Base-by-base conservation (phyloP, 2,329 filamentous ascomycete species). In the Atkinsonella hypoxylon region DNA sequence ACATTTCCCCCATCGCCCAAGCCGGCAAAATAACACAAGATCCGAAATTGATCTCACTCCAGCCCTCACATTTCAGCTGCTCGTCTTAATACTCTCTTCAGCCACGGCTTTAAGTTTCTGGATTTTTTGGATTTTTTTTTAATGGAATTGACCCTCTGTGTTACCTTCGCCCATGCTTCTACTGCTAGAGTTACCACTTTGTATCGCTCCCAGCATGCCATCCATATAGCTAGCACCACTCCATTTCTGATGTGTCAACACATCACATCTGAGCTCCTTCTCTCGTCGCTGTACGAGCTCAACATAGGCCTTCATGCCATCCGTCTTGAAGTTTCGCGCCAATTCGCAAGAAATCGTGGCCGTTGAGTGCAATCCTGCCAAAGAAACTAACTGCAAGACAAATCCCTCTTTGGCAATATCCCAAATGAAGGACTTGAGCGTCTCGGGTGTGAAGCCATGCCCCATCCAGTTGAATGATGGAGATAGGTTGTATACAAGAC, bases 381-480 rank as follows among this genome's bases (percentile, higher is more conserved):
- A 71, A 15, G 79, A 83, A 53, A 85, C 78, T 30, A 85, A 73
- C 70, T 85, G 82, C 59, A 85, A 68, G 10, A 81, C 81, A 63
- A 83, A 91, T 53, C 91, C 91, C 60, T 96, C 86, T 64, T 83
- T 82, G 9, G 90, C 93, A 57, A 98, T 81, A 66, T 97, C 91
- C 91, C 91, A 97, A 60, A 98, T 87, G 67, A 98, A 98, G 6
- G 81, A 89, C 70, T 86, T 89, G 50, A 98, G 77, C 6, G 85
- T 84, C 54, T 81, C 82, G 56, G 89, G 82, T 3, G 79, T 84
- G 70, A 97, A 98, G 31, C 91, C 93, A 64, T 97, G 90, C 11
- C 82, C 82, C 81, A 94, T 93, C 93, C 93, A 98, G 75, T 98
- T 97, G 78, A 98, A 98, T 9, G 88, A 95, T 1, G 93, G 93